Percentiles rank a stretch among this genome's conserved stretches.
Evolutionary conservation across 495 filamentous ascomycete species (phyloP).

Genomic region (Neurospora pannonica): DNA sequence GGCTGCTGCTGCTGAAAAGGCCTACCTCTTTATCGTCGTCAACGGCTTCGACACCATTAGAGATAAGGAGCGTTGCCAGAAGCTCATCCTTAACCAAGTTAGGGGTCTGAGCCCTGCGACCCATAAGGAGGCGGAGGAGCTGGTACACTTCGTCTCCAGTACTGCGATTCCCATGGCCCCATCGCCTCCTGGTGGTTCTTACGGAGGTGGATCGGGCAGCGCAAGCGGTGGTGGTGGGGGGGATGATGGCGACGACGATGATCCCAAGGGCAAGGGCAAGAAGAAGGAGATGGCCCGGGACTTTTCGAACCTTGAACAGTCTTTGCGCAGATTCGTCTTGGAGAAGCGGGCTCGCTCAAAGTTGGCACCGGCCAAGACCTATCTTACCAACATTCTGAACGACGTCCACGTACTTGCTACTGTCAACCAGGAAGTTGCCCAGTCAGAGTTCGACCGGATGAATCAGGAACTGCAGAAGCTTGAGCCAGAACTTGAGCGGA

Average conservation of each 20-base stretch:
- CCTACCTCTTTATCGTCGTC: conserved; percentile 98
- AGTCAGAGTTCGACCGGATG: conserved; percentile 78
- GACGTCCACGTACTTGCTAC: conserved; percentile 74
- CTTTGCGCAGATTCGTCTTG: conserved; percentile 84
- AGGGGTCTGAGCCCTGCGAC: conserved; percentile 75
- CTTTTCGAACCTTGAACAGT: conserved; percentile 80
- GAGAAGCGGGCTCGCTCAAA: conserved; percentile 94
- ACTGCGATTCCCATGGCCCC: conserved; percentile 76
- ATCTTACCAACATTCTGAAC: conserved; percentile 84
- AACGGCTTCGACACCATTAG: conserved; percentile 93
- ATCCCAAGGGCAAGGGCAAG: conserved; percentile 80
- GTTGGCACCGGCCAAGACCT: conserved; percentile 89
- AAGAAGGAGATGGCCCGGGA: conserved; percentile 79
- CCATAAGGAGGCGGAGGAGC: conserved; percentile 81
- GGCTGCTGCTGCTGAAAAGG: conserved; percentile 91
- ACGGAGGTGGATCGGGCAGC: conserved; percentile 53
- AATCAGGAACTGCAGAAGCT: conserved; percentile 69
- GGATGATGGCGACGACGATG: conserved; percentile 51
- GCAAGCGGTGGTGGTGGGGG: conserved; percentile 42
- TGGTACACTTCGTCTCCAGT: conserved; percentile 96
- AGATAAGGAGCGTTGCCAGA: conserved; percentile 72
- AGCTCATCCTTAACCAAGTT: conserved; percentile 88
- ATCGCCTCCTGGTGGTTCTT: conserved; percentile 40
- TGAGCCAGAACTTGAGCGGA: conserved; percentile 74
- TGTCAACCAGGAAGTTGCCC: conserved; percentile 80